Base-by-base conservation (phyloP, 331 rosid genomes). In the Prunus yedoensis region DNA sequence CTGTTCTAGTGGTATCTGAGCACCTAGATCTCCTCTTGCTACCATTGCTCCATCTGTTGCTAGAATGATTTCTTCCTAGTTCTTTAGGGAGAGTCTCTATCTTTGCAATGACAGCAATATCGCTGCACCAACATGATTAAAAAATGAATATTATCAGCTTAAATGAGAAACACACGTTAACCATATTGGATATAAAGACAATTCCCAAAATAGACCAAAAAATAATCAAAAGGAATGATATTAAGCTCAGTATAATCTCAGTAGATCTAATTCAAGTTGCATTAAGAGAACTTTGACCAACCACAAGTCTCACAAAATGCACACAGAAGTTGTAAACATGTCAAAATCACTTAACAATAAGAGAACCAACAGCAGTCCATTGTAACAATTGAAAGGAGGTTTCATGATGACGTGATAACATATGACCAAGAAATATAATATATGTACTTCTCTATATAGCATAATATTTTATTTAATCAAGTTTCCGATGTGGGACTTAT, bases 31-130 rank as follows among this genome's bases (percentile, higher is more conserved):
- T 74, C 97, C 99, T 79, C 99, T 88, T 73, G 99, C 99, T 82
- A 95, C 99, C 99, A 95, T 92, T 21, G 99, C 99, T 73, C 97
- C 99, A 61, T 95, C 99, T 23, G 99, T 88, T 30, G 96, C 92
- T 77, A 2, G 87, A 76, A 95, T 87, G 77, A 95, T 95, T 83
- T 90, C 99, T 80, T 95, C 97, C 89, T 92, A 82, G 86, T 95
- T 92, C 87, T 87, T 95, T 83, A 95, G 83, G 13, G 99, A 95
- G 85, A 95, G 85, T 95, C 85, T 92, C 99, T 80, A 95, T 95
- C 89, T 95, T 95, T 68, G 97, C 97, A 80, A 95, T 85, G 65
- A 92, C 81, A 70, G 92, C 53, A 68, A 92, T 89, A 77, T 90
- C 97, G 62, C 99, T 92, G 89, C 78, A 85, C 66, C 71, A 59